Evolutionary conservation across 768 basidiomycete species (phyloP).

Genomic region (Pseudohyphozyma bogoriensis): DNA sequence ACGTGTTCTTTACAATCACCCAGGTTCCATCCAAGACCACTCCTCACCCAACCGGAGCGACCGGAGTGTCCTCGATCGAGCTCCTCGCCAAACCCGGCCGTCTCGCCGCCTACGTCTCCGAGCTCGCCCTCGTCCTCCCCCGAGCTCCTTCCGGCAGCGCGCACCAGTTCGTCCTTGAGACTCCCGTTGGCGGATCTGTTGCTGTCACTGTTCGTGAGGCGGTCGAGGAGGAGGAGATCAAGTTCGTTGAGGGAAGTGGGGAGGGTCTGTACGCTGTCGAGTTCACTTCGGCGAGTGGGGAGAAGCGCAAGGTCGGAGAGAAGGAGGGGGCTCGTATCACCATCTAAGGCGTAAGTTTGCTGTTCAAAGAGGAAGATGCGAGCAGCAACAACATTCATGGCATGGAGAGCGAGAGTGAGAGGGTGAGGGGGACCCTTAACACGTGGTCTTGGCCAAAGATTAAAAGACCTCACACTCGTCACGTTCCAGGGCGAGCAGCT

Average conservation of each 20-base stretch:
- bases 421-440: too few relatives aligned
- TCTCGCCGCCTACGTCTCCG: background rate
- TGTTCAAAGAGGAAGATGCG: too few relatives aligned
- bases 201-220: background rate
- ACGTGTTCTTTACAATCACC: background rate
- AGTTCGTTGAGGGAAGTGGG: background rate
- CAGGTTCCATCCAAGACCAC: background rate
- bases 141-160: background rate
- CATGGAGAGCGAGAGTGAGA: too few relatives aligned
- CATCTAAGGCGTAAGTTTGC: too few relatives aligned
- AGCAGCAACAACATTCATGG: too few relatives aligned
- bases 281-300: background rate
- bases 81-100: background rate
- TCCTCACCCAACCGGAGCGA: background rate
- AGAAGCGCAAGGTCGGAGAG: background rate
- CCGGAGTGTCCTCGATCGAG: background rate
- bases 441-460: too few relatives aligned
- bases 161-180: background rate
- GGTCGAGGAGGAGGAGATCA: background rate
- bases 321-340: background rate
- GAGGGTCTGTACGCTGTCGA: background rate
- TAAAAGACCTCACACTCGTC: too few relatives aligned
- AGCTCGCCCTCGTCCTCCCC: background rate
- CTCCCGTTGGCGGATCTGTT: background rate
- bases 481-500: too few relatives aligned